Evolutionary conservation across 768 basidiomycete species (phyloP), one percentile per base, ranked within the genome.

Genomic region (Suillus fuscotomentosus): DNA sequence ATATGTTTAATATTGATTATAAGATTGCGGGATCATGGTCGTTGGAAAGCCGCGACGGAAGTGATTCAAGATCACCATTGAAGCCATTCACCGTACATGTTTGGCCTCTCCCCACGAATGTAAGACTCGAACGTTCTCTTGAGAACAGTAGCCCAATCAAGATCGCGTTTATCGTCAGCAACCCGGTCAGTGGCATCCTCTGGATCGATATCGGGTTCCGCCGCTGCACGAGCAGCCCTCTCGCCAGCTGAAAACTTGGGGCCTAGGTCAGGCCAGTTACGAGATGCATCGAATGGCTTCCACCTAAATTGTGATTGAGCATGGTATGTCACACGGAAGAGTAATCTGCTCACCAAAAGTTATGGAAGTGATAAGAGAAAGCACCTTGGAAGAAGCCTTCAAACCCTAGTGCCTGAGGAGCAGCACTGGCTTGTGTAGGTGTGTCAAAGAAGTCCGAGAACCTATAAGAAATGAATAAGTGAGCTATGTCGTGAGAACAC

Each of bases 231-330:
- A 10, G 88, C 88, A 48, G 81, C 78, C 60, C 82, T 84, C 79
- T 98, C 96, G 41, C 90, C 91, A 14, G 85, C 84, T 24, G 80
- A 79, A 75, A 98, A 98, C 20, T 83, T 85, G 13, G 84, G 79
- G 2, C 97, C 97, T 34, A 99, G 84, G 72, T 98, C 97, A 2
- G 97, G 97, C 88, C 89, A 98, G 74, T 99, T 96, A n/a, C 96
- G 88, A 9, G 86, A 77, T 1, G 92, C 84, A 76, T 99, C 97
- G 70, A 98, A 97, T 5, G 96, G 92, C 67, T 91, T 89, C 97
- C 97, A 97, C 95, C 95, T 96, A 68, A 15, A 27, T 59, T 10
- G 65, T 24, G 20, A 27, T 61, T 47, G 24, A 59, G 41, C 5
- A 42, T 27, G 5, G 17, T 31, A 20, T 27, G 24, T 42, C 41